Evolutionary conservation across 2,329 filamentous ascomycete species (phyloP).

Genomic region (Herpotrichia juniperi): DNA sequence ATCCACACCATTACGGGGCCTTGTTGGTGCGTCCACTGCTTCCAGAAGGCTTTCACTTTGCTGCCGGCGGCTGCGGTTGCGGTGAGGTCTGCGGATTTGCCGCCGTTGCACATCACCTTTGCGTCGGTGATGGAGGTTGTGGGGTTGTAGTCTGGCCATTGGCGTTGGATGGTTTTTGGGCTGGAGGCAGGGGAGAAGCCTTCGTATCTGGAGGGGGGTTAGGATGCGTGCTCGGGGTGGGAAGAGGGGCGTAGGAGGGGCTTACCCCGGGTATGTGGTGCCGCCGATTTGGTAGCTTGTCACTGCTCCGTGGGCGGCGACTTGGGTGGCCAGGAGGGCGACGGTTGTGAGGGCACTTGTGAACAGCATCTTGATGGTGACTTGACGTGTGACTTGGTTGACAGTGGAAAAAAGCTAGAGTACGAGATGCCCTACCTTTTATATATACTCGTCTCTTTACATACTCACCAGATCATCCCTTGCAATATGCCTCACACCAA

Average conservation of each 20-base stretch:
- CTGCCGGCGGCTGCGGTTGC: conserved; percentile 57
- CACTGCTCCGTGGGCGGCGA: conserved; percentile 43
- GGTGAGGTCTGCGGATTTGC: conserved; percentile 44
- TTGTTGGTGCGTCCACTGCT: conserved; percentile 65
- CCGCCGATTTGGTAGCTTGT: conserved; percentile 44
- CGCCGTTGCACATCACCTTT: conserved; percentile 64
- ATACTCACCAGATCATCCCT: conserved; percentile 4
- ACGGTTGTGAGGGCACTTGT: conserved; percentile 41
- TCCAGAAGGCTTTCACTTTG: conserved; percentile 60
- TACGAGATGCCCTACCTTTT: conserved; percentile 17
- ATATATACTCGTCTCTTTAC: conserved; percentile 13
- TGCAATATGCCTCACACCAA: neutral
- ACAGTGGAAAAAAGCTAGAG: neutral
- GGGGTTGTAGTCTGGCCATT: conserved; percentile 65
- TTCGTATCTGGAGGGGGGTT: conserved; percentile 54
- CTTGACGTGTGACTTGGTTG: conserved; percentile 7
- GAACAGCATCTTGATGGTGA: conserved; percentile 42
- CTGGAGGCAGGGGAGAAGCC: conserved; percentile 58
- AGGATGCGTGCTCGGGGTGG: conserved; percentile 32
- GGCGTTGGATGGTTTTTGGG: conserved; percentile 61
- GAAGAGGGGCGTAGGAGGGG: conserved; percentile 24
- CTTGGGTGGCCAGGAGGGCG: conserved; percentile 35
- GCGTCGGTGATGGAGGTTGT: conserved; percentile 55
- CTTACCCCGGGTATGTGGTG: conserved; percentile 37
- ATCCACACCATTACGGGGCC: conserved; percentile 65